Base-by-base conservation (phyloP, 2,329 filamentous ascomycete species). In the Venturia asperata region DNA sequence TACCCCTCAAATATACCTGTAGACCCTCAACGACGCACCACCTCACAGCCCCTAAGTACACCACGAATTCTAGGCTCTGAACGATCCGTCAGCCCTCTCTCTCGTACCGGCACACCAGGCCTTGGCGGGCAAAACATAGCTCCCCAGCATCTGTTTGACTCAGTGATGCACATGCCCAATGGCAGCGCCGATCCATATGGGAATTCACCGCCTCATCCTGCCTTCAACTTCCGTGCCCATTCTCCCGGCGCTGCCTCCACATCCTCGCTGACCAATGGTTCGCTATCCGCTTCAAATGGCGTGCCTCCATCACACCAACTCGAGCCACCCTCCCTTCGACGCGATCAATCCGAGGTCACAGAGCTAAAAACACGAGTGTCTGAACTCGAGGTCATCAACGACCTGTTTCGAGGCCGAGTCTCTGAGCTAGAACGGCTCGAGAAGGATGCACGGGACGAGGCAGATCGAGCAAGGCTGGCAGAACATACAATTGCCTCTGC, bases 291-390 rank as follows among this genome's bases (percentile, higher is more conserved):
- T 17, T 39, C 63, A 37, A 64, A 56, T n/a, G 41, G 41, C 19
- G 42, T 30, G 11, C n/a, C 27, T 3, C 60, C 39, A n/a, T 21
- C 60, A 19, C 37, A 61, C 24, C 63, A 64, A 15, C 80, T 87
- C 65, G 90, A 92, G 66, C 81, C 85, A 5, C 85, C 89, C 0
- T 88, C 91, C 72, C 88, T 87, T 3, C 91, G 91, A 74, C 90
- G 96, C 72, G 87, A 90, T 67, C 83, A 96, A 30, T 87, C 88
- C 1, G 85, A 88, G 67, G 96, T 96, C 75, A 90, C 90, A 5
- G 88, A 87, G 62, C 82, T 97, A n/a, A 96, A 95, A 78, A 99
- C 94, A 0, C 87, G 94, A 52, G 93, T 99, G 42, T 94, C 88
- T 70, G 94, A 99, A 76, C 83, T 99, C 30, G 94, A 99, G 74